A percentile compares a stretch with the other conserved stretches of the same genome.
Conservation (phyloP, 306 rosid species). For the Vigna nakashimae region DNA sequence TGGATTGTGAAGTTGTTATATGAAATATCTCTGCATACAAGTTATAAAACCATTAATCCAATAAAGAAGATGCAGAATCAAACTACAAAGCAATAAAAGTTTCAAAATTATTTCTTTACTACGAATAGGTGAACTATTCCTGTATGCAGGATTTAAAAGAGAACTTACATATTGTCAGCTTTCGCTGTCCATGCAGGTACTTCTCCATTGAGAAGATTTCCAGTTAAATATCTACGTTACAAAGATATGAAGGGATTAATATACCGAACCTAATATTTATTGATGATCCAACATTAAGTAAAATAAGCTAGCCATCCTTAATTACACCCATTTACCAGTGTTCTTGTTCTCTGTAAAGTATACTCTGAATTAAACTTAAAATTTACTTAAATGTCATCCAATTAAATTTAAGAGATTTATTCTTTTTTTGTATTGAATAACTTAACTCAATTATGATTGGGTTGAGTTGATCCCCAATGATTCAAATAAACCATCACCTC, state of each 20-base stretch:
- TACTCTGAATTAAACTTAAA: neutral
- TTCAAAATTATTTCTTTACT: constrained; percentile 10
- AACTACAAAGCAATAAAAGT: neutral
- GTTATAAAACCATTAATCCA: constrained; percentile 22
- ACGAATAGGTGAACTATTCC: neutral
- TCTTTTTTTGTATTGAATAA: too few species aligned
- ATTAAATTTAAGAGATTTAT: too few species aligned
- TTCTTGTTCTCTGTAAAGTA: neutral
- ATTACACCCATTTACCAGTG: neutral
- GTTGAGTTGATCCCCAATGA: too few species aligned
- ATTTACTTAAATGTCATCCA: neutral
- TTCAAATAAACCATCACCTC: too few species aligned
- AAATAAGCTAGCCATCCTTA: constrained; percentile 22
- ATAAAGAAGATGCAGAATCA: neutral
- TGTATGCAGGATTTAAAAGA: constrained; percentile 23
- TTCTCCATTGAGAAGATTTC: constrained; percentile 68
- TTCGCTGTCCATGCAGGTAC: constrained; percentile 56
- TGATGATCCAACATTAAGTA: neutral
- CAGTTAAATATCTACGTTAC: constrained; percentile 67
- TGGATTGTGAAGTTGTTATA: constrained; percentile 59
- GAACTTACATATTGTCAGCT: constrained; percentile 52
- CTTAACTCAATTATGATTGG: too few species aligned
- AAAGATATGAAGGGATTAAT: constrained; percentile 28
- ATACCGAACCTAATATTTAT: neutral
- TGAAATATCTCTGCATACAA: constrained; percentile 70